Base-by-base conservation (phyloP, 2,329 filamentous ascomycete genomes). In the Pestalotiopsis sp. region DNA sequence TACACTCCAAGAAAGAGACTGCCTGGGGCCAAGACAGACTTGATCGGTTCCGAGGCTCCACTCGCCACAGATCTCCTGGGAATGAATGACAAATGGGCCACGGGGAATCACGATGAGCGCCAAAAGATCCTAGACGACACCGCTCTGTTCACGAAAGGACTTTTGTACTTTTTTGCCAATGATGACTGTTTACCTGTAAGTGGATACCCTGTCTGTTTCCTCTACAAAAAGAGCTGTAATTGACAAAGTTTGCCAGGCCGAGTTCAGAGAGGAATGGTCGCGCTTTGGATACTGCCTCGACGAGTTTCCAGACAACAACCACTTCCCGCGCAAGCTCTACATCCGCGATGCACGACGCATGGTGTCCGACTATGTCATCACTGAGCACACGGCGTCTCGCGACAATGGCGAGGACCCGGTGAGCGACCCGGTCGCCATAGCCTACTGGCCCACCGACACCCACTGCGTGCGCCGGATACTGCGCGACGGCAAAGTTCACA, bases 281-380 rank as follows among this genome's bases (percentile, higher is more conserved):
- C 65, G 69, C 6, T 72, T 70, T 59, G 75, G 76, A 4, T 76
- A 76, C 59, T 73, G 69, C 61, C 70, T 68, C 38, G 75, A 77
- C 36, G 74, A 78, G 70, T 77, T 75, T 66, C 69, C 66, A 2
- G 71, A 72, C 41, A 76, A 78, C 62, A 71, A 67, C 17, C 67
- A 75, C 67, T 78, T 76, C 52, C 75, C 75, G 4, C 66, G 73
- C 38, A 68, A 76, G 61, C 68, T 77, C 23, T 77, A 78, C 68
- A 72, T 78, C 31, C 75, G 75, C 12, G 76, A 77, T 39, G 74
- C 70, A 17, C 68, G 76, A n/a, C 73, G 72, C 62, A 73, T 76
- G 74, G 62, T 72, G 2, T 72, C 71, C 2, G 67, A 73, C 36
- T 76, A 74, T 61, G 72, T 74, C 52, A 74, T 77, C 69, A 76